These are phyloP conservation scores for Papiliotrema laurentii DNA, from an alignment of 1,284 basidiomycete genomes.

Conservation along the genomic window DNA sequence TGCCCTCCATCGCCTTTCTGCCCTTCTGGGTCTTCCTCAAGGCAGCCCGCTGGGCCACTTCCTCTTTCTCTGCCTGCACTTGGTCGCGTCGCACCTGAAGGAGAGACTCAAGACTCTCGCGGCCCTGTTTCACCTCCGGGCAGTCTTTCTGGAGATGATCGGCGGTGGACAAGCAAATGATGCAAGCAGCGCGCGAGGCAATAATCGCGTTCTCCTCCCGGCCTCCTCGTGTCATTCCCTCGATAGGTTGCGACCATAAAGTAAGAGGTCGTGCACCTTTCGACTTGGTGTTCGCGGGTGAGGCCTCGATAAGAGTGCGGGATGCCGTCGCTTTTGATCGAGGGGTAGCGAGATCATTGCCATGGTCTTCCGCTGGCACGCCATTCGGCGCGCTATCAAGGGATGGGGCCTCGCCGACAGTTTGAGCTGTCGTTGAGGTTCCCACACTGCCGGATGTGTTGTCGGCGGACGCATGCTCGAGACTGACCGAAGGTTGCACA, in stretches of 20 bases:
- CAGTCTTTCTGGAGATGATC: slow-evolving; percentile 31
- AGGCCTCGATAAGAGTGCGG: neutral
- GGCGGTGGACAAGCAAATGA: slow-evolving; percentile 17
- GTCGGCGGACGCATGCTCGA: too few species aligned
- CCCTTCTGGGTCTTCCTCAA: neutral
- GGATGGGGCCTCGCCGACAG: too few species aligned
- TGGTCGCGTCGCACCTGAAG: slow-evolving; percentile 13
- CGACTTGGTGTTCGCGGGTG: neutral
- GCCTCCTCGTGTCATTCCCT: neutral
- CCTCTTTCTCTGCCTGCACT: slow-evolving; percentile 5
- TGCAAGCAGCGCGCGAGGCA: slow-evolving; percentile 10
- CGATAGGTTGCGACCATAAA: neutral
- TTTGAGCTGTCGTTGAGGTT: too few species aligned
- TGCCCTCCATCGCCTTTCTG: neutral
- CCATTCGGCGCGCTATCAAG: too few species aligned
- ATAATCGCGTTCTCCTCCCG: neutral
- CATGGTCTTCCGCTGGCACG: too few species aligned
- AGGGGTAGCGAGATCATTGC: too few species aligned
- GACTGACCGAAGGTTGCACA: too few species aligned
- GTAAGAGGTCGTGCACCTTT: neutral
- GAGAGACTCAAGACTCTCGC: slow-evolving; percentile 13
- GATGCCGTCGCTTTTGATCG: too few species aligned
- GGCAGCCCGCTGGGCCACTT: neutral
- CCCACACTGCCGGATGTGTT: too few species aligned
- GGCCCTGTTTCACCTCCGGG: slow-evolving; percentile 22